Evolutionary conservation across 140 eudicot genomes (phyloP).

Genomic region (Stevia rebaudiana): DNA sequence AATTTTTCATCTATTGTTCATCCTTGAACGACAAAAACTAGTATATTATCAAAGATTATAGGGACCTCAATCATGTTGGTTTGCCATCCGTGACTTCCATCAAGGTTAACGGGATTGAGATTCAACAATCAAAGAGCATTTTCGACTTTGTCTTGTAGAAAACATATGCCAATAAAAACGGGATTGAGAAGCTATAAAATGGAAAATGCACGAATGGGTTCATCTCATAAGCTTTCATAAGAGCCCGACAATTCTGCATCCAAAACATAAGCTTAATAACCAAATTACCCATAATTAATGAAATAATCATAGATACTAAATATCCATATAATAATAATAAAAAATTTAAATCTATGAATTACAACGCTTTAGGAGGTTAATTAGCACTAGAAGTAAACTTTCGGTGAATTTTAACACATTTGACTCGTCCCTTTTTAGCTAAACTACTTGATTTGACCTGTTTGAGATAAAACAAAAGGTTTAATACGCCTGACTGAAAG

Average conservation of each 20-base stretch:
- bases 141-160: constrained; percentile 47
- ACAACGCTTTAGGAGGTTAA: no score
- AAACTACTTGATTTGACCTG: neutral
- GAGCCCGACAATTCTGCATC: constrained; percentile 66
- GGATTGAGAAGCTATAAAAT: constrained; percentile 47
- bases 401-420: no score
- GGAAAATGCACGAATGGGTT: constrained; percentile 78
- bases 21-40: no score
- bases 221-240: constrained; percentile 74
- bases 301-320: neutral
- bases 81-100: neutral
- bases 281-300: neutral
- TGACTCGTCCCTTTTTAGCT: no score
- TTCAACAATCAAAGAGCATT: neutral
- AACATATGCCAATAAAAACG: constrained; percentile 55
- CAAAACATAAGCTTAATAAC: neutral
- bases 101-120: neutral
- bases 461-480: neutral
- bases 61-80: neutral
- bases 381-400: no score
- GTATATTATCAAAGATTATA: no score
- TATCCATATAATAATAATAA: no score
- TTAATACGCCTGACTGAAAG: neutral
- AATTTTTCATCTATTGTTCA: no score
- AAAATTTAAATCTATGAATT: no score